A percentile compares a stretch with the other conserved stretches of the same genome.
Conservation (phyloP, 2,329 filamentous ascomycete genomes). For the Aspergillus glaucus region DNA sequence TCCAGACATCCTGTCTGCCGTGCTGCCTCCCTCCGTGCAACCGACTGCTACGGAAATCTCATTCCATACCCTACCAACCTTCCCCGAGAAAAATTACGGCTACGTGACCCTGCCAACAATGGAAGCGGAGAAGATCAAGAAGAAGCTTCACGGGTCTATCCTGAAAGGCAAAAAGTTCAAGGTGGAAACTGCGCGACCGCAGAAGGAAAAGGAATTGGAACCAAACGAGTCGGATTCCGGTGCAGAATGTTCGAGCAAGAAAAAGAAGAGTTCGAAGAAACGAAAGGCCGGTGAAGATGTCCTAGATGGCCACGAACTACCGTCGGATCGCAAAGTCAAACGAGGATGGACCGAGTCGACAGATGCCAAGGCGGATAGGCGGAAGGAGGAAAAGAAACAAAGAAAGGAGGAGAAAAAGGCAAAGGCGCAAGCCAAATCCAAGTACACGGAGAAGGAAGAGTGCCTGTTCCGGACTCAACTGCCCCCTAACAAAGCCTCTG, state of each 20-base stretch:
- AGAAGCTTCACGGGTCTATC: constrained; percentile 80
- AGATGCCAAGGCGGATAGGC: constrained; percentile 37
- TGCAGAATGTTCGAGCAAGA: constrained; percentile 33
- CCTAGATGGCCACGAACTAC: constrained; percentile 64
- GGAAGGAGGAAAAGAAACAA: constrained; percentile 43
- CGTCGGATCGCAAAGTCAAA: constrained; percentile 71
- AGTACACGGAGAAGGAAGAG: constrained; percentile 74
- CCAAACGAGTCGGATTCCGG: constrained; percentile 29
- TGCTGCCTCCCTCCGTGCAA: constrained; percentile 63
- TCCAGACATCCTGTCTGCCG: constrained; percentile 62
- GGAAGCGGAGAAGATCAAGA: constrained; percentile 85
- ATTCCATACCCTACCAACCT: constrained; percentile 79
- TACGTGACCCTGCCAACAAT: constrained; percentile 74
- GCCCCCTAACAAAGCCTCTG: constrained; percentile 49
- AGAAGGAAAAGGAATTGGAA: constrained; percentile 44
- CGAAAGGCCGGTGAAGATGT: constrained; percentile 50
- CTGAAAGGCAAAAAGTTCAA: constrained; percentile 79
- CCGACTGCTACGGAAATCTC: constrained; percentile 70
- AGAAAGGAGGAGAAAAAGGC: constrained; percentile 52
- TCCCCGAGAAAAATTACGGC: constrained; percentile 84
- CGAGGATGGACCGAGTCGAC: constrained; percentile 77
- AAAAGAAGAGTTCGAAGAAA: constrained; percentile 40
- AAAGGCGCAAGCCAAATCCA: constrained; percentile 59
- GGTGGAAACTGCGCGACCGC: constrained; percentile 71
- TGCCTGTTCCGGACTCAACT: constrained; percentile 78